Base-by-base conservation (phyloP, 1,139 yeast species). In the Yamadazyma aaseri region DNA sequence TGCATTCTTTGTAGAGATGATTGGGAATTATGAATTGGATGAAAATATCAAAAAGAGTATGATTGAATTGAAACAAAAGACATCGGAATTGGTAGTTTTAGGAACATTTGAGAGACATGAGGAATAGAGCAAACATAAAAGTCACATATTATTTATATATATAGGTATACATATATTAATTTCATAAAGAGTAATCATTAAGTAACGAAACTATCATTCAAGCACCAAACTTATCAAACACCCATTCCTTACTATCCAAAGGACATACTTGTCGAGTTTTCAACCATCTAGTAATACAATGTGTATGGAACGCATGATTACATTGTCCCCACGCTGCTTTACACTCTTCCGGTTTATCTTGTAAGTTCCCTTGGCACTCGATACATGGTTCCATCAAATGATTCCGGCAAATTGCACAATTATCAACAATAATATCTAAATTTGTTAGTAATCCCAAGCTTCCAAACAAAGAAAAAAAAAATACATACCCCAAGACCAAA, bases 311-410 rank as follows among this genome's bases (percentile, higher is more conserved):
- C 15, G 95, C 94, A 56, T 87, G 96, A 54, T 89, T 90, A 64
- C 99, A 92, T 35, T 77, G 77, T 27, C 98, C 99, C 95, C 97
- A 90, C 2, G 97, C 97, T 7, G 96, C 95, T 33, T 86, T 82
- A 65, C 99, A 94, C 47, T 85, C 94, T 31, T 76, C 74, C n/a
- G 82, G 66, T 34, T 79, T 64, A 38, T 60, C 76, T 57, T 80
- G 81, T 26, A 84, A 81, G 51, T 83, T 81, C 12, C 96, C 86
- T 59, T 89, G 96, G 58, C 99, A 94, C 57, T 90, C 98, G 47
- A 94, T 92, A 61, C 99, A 94, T 16, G 95, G 95, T 51, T 94
- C 99, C 99, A 94, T 94, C 50, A 92, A 76, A 62, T 92, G 97
- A 60, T 92, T 94, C 54, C 98, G 78, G 72, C 99, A 94, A 58